These are phyloP conservation scores for Alternaria tenuissima DNA, from an alignment of 2,329 filamentous ascomycete species.

Conservation along the genomic window DNA sequence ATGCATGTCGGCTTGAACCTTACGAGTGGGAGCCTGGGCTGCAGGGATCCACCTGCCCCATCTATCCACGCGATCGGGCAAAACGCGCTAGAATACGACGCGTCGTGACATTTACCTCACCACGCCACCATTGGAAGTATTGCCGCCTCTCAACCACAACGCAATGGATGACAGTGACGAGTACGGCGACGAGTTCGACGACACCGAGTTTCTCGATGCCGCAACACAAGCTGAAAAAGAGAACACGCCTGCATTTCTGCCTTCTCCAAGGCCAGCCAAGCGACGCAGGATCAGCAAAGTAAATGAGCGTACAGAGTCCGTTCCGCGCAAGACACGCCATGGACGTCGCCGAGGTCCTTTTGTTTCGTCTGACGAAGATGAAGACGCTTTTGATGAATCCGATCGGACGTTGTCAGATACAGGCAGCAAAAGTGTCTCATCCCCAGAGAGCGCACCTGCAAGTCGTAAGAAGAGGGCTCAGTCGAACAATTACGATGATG, in stretches of 20 bases:
- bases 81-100: conserved; percentile 39
- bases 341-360: conserved; percentile 31
- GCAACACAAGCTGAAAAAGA: conserved; percentile 60
- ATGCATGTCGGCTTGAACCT: conserved; percentile 28
- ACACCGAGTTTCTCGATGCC: conserved; percentile 71
- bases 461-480: conserved; percentile 25
- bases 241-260: conserved; percentile 41
- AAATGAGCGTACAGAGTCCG: conserved; percentile 34
- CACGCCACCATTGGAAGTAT: conserved; percentile 24
- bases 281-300: conserved; percentile 41
- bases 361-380: conserved; percentile 38
- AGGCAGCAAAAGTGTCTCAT: conserved; percentile 18
- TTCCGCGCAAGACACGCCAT: conserved; percentile 32
- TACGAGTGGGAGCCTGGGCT: conserved; percentile 25
- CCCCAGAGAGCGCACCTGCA: conserved; percentile 15
- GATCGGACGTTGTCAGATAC: conserved; percentile 20
- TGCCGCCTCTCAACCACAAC: conserved; percentile 20
- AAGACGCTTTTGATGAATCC: conserved; percentile 19
- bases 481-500: conserved; percentile 18
- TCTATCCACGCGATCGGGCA: conserved; percentile 20
- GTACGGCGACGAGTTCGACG: conserved; percentile 69
- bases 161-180: conserved; percentile 58
- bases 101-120: conserved; percentile 26
- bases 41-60: conserved; percentile 29
- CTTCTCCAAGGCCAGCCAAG: conserved; percentile 49